These are phyloP conservation scores for Trichosporon sp. DNA, from an alignment of 1,284 basidiomycete genomes.

Conservation along the genomic window DNA sequence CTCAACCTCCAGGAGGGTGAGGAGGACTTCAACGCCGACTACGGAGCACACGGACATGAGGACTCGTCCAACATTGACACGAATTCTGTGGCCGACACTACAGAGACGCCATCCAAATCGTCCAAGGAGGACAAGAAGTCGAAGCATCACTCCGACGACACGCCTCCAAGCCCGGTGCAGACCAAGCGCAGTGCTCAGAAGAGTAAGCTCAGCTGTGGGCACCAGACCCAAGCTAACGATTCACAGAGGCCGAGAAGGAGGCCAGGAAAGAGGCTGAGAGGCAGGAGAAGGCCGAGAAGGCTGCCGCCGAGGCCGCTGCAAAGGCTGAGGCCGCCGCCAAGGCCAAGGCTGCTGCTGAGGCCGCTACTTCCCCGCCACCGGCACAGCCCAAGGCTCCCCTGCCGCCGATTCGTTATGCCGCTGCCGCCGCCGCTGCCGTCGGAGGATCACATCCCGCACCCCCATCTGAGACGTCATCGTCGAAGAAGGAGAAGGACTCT, in stretches of 20 bases:
- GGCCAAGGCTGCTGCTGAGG: slow-evolving; percentile 25
- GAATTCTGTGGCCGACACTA: slow-evolving; percentile 49
- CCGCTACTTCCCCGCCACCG: slow-evolving; percentile 27
- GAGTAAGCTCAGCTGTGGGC: slow-evolving; percentile 10
- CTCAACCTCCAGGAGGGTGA: slow-evolving; percentile 86
- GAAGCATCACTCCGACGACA: slow-evolving; percentile 12
- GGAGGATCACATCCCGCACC: slow-evolving; percentile 33
- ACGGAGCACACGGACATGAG: slow-evolving; percentile 62
- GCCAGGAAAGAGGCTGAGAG: slow-evolving; percentile 13
- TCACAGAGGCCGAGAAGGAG: slow-evolving; percentile 21
- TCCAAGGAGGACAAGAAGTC: slow-evolving; percentile 39
- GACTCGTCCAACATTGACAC: slow-evolving; percentile 53
- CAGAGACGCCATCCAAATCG: slow-evolving; percentile 43
- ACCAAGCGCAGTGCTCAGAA: slow-evolving; percentile 26
- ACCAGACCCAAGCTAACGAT: neutral
- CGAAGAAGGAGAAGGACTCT: slow-evolving; percentile 7
- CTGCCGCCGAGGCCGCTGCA: slow-evolving; percentile 11
- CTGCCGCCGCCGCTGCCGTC: slow-evolving; percentile 83
- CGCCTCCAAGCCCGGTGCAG: slow-evolving; percentile 37
- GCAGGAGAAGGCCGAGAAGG: slow-evolving; percentile 10
- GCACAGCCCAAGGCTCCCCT: slow-evolving; percentile 53
- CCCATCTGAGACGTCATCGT: slow-evolving; percentile 57
- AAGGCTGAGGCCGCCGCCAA: slow-evolving; percentile 16
- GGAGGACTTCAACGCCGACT: slow-evolving; percentile 74
- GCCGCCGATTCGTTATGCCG: slow-evolving; percentile 79